Conservation (phyloP, 331 rosid genomes). For the Dryas integrifolia region DNA sequence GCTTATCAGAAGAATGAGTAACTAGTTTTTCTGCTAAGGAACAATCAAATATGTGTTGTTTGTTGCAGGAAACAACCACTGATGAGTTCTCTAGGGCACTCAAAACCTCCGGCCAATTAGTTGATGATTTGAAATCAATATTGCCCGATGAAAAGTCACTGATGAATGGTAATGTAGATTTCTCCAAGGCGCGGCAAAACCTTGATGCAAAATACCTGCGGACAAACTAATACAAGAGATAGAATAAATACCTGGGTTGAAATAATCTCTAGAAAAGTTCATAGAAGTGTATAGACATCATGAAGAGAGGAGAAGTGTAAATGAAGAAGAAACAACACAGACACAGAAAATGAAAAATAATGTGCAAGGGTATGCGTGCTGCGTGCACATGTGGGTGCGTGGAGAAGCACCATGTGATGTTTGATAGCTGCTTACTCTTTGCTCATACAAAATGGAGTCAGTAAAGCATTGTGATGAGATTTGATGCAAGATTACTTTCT, state of each 20-base stretch:
- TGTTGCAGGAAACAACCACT: conserved; percentile 27
- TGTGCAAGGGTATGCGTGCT: background rate
- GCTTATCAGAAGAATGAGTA: conserved; percentile 34
- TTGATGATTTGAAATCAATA: conserved; percentile 43
- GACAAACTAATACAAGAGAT: conserved; percentile 63
- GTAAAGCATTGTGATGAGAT: conserved; percentile 66
- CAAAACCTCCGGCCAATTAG: conserved; percentile 61
- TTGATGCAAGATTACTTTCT: conserved; percentile 49
- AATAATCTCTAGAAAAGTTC: conserved; percentile 7
- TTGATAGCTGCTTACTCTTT: conserved; percentile 53
- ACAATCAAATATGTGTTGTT: conserved; percentile 27
- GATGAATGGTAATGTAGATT: conserved; percentile 39
- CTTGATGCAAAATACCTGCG: conserved; percentile 66
- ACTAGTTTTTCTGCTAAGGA: conserved; percentile 28
- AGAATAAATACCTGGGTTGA: conserved; percentile 30
- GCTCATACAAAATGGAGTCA: conserved; percentile 66
- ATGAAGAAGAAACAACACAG: conserved; percentile 12
- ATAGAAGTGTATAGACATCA: conserved; percentile 7
- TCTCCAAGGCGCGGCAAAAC: conserved; percentile 64
- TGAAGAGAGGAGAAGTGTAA: conserved; percentile 15
- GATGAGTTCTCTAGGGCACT: conserved; percentile 43
- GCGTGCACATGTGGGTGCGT: conserved; percentile 5
- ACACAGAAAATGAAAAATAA: background rate
- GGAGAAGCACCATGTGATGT: background rate
- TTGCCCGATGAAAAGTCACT: conserved; percentile 30